phyloP scores from a whole-genome alignment of 768 basidiomycete genomes.

The Postia placenta region DNA sequence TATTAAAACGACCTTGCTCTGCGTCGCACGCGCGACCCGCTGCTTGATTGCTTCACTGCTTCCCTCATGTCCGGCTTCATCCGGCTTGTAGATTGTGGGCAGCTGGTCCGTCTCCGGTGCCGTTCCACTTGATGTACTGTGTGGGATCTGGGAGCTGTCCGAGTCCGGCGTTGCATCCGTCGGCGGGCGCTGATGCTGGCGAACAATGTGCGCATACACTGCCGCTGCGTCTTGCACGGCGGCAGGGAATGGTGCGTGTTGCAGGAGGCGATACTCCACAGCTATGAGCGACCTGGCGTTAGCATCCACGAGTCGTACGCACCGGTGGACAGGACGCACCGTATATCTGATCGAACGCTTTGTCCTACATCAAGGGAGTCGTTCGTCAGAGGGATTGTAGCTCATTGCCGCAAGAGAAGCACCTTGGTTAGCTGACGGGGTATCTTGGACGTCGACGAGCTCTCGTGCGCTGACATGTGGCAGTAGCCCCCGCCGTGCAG shows the following conservation, averaged over 20 bases:
- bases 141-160: not conserved
- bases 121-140: not conserved
- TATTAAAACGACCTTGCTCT: slow-evolving; percentile 36
- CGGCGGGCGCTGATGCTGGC: slow-evolving; percentile 13
- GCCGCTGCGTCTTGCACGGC: slow-evolving; percentile 47
- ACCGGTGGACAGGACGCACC: too few species aligned
- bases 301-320: not conserved
- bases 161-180: slow-evolving; percentile 4
- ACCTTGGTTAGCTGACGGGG: slow-evolving; percentile 42
- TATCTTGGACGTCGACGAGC: slow-evolving; percentile 39
- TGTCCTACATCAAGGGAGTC: too few species aligned
- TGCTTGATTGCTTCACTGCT: slow-evolving; percentile 8
- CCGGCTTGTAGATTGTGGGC: not conserved
- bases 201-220: slow-evolving; percentile 42
- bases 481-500: slow-evolving; percentile 53
- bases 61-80: slow-evolving; percentile 1
- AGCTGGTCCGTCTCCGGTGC: slow-evolving; percentile 4
- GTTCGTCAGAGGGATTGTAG: too few species aligned
- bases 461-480: slow-evolving; percentile 53
- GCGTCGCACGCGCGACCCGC: slow-evolving; percentile 8
- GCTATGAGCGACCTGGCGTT: too few species aligned
- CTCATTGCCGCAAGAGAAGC: not conserved
- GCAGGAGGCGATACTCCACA: slow-evolving; percentile 47
- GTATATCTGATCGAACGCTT: slow-evolving; percentile 29
- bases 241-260: slow-evolving; percentile 48